These are phyloP conservation scores for Paramecium sexaurelia DNA, from an alignment of 73 alveolate species.

Conservation along the genomic window DNA sequence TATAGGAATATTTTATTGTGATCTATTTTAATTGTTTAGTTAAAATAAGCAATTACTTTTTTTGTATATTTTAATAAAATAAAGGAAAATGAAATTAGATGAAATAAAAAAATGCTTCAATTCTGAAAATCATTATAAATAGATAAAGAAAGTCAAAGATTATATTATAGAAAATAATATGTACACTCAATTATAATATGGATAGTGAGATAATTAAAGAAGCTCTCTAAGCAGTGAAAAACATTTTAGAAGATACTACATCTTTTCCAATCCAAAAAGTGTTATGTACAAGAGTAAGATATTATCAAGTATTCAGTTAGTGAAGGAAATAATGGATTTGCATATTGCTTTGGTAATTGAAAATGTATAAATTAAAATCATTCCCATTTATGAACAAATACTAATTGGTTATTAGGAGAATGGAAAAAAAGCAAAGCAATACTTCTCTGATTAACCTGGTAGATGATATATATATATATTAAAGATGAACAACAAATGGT, in stretches of 20 bases:
- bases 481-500: conserved; percentile 24
- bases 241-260: background rate
- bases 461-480: background rate
- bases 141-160: background rate
- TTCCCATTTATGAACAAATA: background rate
- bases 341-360: background rate
- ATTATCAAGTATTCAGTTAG: background rate
- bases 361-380: background rate
- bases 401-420: background rate
- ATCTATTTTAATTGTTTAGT: background rate
- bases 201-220: background rate
- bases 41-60: background rate
- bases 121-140: background rate
- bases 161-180: background rate
- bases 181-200: background rate
- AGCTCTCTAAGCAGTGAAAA: background rate
- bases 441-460: conserved; percentile 25
- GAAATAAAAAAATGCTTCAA: conserved; percentile 20
- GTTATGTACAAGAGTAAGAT: background rate
- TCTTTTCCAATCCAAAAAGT: background rate
- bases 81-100: background rate
- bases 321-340: conserved; percentile 40
- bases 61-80: background rate
- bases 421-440: background rate
- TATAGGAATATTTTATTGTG: background rate